Conservation (phyloP, 495 filamentous ascomycete genomes). For the Rhypophila decipiens region DNA sequence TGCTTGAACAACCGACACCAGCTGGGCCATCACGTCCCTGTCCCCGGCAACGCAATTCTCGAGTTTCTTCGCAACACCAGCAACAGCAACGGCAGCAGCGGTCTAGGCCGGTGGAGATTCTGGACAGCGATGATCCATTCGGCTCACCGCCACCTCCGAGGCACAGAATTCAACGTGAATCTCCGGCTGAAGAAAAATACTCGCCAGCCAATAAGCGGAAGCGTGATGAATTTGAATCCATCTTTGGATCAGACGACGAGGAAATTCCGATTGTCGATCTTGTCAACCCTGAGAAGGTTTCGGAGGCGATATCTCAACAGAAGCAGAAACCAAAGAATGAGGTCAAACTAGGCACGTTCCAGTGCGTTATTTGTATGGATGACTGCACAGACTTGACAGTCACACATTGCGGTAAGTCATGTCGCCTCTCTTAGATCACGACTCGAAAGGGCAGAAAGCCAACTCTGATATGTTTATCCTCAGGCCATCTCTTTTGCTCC, state of each 20-base stretch:
- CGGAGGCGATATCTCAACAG: conserved; percentile 43
- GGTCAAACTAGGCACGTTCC: conserved; percentile 48
- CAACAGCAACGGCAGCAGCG: no score
- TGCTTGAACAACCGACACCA: no score
- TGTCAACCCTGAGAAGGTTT: conserved; percentile 58
- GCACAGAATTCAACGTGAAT: not conserved
- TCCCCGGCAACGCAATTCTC: not conserved
- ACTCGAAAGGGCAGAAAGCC: not conserved
- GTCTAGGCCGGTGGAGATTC: no score
- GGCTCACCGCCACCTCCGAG: not conserved
- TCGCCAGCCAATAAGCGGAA: conserved; percentile 3
- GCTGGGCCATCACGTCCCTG: not conserved
- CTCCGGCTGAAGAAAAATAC: no score
- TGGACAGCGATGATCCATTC: not conserved
- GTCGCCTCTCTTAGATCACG: not conserved
- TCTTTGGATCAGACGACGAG: conserved; percentile 17
- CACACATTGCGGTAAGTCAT: conserved; percentile 70
- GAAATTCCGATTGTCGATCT: conserved; percentile 37
- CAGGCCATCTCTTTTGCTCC: conserved; percentile 83
- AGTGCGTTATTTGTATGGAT: conserved; percentile 87
- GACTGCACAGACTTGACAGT: conserved; percentile 63
- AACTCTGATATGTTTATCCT: not conserved
- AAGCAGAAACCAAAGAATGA: conserved; percentile 46
- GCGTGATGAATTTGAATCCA: not conserved
- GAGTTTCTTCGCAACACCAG: no score